Percentiles rank a stretch among this genome's conserved stretches.
Evolutionary conservation across 2,329 filamentous ascomycete genomes (phyloP).

Genomic region (Botrytis squamosa): DNA sequence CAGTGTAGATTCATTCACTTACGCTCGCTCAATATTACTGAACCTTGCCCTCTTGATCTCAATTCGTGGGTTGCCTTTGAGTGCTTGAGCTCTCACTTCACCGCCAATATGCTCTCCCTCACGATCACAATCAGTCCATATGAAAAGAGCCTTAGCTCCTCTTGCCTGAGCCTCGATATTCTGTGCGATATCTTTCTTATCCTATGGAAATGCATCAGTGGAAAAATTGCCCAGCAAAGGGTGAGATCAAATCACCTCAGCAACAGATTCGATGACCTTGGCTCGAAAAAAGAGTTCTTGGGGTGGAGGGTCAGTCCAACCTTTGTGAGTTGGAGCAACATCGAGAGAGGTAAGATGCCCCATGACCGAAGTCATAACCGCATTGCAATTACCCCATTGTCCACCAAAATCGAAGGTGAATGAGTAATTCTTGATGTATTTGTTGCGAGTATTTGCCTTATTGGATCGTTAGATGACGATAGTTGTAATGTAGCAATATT

Average conservation of each 20-base stretch:
- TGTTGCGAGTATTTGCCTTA: constrained; percentile 39
- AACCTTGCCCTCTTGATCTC: constrained; percentile 85
- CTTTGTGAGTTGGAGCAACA: constrained; percentile 66
- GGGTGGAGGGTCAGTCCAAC: constrained; percentile 80
- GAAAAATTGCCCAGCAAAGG: not conserved
- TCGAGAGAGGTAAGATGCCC: constrained; percentile 84
- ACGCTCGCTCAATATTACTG: constrained; percentile 93
- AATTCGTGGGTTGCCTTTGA: constrained; percentile 69
- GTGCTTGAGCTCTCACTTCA: constrained; percentile 82
- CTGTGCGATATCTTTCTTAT: constrained; percentile 75
- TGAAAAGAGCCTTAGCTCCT: constrained; percentile 73
- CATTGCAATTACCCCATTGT: constrained; percentile 76
- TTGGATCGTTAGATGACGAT: constrained; percentile 13
- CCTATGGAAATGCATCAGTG: constrained; percentile 47
- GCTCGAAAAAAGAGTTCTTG: constrained; percentile 73
- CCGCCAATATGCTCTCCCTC: constrained; percentile 96
- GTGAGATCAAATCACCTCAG: constrained; percentile 51
- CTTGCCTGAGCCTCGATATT: constrained; percentile 82
- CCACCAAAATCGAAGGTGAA: constrained; percentile 86
- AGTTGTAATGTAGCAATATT: not conserved
- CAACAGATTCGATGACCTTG: constrained; percentile 66
- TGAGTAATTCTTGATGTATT: constrained; percentile 90
- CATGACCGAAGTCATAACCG: constrained; percentile 90
- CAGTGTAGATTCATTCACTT: constrained; percentile 38
- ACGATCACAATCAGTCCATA: constrained; percentile 98